Percentiles rank a stretch among this genome's conserved stretches.
phyloP scores from a whole-genome alignment of 306 rosid genomes.

The Vigna reflexopilosa region DNA sequence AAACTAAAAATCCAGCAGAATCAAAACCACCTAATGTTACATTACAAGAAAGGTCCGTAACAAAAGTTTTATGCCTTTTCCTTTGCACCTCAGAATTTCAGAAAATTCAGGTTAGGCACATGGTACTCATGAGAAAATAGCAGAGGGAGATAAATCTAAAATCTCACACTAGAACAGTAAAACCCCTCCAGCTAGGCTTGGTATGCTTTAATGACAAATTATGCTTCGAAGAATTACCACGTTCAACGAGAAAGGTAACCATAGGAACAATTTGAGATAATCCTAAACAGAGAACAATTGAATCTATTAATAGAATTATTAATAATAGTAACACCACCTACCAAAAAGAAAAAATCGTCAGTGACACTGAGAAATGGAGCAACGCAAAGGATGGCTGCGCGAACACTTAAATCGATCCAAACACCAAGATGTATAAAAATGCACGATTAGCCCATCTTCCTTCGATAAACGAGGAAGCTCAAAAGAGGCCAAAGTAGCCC shows the following conservation, averaged over 20 bases:
- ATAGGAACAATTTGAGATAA: slow-evolving; percentile 37
- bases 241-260: slow-evolving; percentile 27
- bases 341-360: slow-evolving; percentile 25
- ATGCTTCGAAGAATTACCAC: slow-evolving; percentile 8
- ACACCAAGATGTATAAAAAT: slow-evolving; percentile 29
- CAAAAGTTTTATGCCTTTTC: slow-evolving; percentile 8
- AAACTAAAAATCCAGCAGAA: slow-evolving; percentile 23
- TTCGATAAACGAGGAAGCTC: slow-evolving; percentile 36
- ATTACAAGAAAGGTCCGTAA: slow-evolving; percentile 14
- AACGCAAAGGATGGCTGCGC: slow-evolving; percentile 33
- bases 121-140: not conserved
- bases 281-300: slow-evolving; percentile 34
- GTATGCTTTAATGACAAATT: slow-evolving; percentile 27
- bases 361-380: slow-evolving; percentile 40
- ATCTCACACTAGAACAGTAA: slow-evolving; percentile 19
- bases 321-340: slow-evolving; percentile 7
- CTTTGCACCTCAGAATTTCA: not conserved
- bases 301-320: slow-evolving; percentile 37
- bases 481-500: slow-evolving; percentile 38
- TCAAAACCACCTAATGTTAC: slow-evolving; percentile 19
- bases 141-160: slow-evolving; percentile 22
- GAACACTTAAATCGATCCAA: slow-evolving; percentile 45
- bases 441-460: slow-evolving; percentile 35
- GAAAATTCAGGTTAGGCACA: slow-evolving; percentile 32
- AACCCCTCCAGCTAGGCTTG: slow-evolving; percentile 28